These are phyloP conservation scores for Penstemon newberryi DNA, from an alignment of 257 asterid species.

Conservation along the genomic window DNA sequence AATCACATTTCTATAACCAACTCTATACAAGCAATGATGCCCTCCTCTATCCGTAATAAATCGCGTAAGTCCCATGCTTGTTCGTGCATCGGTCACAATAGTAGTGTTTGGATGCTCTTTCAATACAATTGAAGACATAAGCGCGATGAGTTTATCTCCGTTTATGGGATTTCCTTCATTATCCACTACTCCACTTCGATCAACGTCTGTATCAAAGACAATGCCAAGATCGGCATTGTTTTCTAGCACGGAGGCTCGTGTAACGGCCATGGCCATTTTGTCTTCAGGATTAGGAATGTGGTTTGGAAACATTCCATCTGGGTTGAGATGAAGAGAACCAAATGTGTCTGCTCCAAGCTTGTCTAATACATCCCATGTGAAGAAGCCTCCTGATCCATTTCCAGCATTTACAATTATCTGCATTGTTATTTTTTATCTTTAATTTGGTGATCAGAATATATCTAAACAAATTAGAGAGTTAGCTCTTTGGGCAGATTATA, in stretches of 20 bases:
- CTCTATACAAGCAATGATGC: slow-evolving; percentile 76
- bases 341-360: slow-evolving; percentile 95
- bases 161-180: slow-evolving; percentile 73
- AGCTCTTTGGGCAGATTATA: too few species aligned
- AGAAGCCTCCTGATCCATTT: slow-evolving; percentile 96
- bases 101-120: slow-evolving; percentile 77
- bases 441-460: background rate
- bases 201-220: slow-evolving; percentile 90
- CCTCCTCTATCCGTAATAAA: slow-evolving; percentile 67
- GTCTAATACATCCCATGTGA: slow-evolving; percentile 88
- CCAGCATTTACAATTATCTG: slow-evolving; percentile 97
- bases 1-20: slow-evolving; percentile 88
- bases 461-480: too few species aligned
- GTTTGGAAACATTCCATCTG: slow-evolving; percentile 96
- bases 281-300: slow-evolving; percentile 97
- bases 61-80: slow-evolving; percentile 63
- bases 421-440: slow-evolving; percentile 9
- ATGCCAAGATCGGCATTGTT: slow-evolving; percentile 80
- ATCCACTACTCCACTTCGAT: slow-evolving; percentile 87
- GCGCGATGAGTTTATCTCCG: slow-evolving; percentile 79
- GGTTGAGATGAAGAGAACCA: slow-evolving; percentile 84
- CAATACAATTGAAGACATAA: slow-evolving; percentile 75
- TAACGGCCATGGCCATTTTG: slow-evolving; percentile 78
- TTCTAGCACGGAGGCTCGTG: slow-evolving; percentile 71
- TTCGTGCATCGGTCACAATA: slow-evolving; percentile 86